Conservation (phyloP, 192 early-diverging fungal species). For the Jimgerdemannia lactiflua region DNA sequence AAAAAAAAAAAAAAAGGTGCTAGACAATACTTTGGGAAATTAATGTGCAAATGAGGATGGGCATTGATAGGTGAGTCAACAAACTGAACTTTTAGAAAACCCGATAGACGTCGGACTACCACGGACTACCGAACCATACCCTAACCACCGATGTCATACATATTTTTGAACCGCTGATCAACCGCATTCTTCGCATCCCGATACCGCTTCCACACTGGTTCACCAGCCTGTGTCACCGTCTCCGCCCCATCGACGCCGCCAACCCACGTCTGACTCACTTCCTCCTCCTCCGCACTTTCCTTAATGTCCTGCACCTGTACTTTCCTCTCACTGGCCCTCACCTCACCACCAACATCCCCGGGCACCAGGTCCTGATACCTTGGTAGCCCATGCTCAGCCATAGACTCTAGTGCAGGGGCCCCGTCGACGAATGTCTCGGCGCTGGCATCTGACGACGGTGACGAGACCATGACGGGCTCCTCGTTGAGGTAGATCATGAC, state of each 20-base stretch:
- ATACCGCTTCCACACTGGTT: neutral
- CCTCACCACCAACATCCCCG: neutral
- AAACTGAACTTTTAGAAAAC: no score
- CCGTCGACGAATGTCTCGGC: neutral
- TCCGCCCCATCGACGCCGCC: neutral
- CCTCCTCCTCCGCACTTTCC: neutral
- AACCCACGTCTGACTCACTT: neutral
- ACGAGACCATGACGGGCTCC: neutral
- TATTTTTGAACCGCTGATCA: neutral
- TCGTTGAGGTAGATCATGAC: constrained; percentile 32
- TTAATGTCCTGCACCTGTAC: neutral
- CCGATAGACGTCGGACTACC: no score
- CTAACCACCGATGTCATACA: no score
- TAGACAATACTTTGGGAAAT: no score
- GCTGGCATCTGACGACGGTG: neutral
- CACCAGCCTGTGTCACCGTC: neutral
- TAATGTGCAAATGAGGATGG: no score
- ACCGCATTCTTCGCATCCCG: neutral
- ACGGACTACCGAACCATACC: no score
- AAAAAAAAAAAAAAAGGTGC: no score
- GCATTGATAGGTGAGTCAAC: no score
- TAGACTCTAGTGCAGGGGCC: neutral
- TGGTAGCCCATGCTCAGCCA: neutral
- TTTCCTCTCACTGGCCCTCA: neutral
- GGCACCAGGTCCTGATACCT: neutral